phyloP scores from a whole-genome alignment of 2,329 filamentous ascomycete species.

The Cadophora sp. region DNA sequence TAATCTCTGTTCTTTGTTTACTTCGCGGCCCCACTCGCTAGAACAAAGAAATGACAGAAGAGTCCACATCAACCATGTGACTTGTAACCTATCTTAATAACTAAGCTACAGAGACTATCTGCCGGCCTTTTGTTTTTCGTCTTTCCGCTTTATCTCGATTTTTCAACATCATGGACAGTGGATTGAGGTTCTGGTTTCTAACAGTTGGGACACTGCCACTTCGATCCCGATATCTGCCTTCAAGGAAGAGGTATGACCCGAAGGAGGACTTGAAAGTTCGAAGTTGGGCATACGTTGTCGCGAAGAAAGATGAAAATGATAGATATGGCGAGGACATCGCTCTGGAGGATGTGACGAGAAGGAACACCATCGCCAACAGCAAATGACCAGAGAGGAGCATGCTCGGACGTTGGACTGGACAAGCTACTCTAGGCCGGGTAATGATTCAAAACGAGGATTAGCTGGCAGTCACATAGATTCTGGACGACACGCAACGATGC shows the following conservation, averaged over 20 bases:
- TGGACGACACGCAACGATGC: too few species aligned
- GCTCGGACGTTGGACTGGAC: too few species aligned
- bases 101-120: too few species aligned
- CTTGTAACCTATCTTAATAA: too few species aligned
- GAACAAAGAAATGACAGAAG: neutral
- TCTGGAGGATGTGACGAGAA: too few species aligned
- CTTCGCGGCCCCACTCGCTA: neutral
- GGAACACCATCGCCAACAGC: too few species aligned
- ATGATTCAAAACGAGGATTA: too few species aligned
- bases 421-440: too few species aligned
- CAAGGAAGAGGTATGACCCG: neutral
- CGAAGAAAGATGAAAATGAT: neutral
- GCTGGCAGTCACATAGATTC: too few species aligned
- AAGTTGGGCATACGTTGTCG: neutral
- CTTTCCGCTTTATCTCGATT: neutral
- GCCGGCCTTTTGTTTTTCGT: too few species aligned
- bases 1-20: constrained; percentile 12
- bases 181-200: neutral
- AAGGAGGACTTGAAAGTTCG: neutral
- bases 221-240: neutral
- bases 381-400: too few species aligned
- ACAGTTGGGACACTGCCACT: neutral
- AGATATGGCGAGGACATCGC: neutral
- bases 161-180: neutral
- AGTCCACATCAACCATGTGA: too few species aligned